Evolutionary conservation across 352 stramenopile species (phyloP), one percentile per base, ranked within the genome.

Genomic region (Globisporangium alternatum): DNA sequence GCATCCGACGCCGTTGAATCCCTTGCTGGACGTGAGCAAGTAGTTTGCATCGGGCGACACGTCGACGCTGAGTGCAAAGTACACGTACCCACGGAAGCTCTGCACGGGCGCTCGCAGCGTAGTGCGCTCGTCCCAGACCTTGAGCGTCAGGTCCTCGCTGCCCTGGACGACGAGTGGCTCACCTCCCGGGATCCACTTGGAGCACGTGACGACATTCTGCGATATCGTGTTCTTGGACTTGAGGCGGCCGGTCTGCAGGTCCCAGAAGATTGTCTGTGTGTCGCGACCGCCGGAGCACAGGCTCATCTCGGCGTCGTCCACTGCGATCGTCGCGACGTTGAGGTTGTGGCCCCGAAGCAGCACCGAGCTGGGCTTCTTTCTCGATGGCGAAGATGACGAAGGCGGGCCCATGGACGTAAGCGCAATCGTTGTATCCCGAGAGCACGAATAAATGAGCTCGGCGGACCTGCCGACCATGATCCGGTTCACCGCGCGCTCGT

Each of bases 151-250:
- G 60, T 96, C 88, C 66, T 96, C 86, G 60, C 86, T 93, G 31
- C 84, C 86, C 39, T 96, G 86, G 0, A 76, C 82, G 3, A 95
- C 74, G 1, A 94, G 60, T 3, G 72, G 59, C 53, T 91, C 81
- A 0, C 57, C 43, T n/a, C 43, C 21, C 10, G 86, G 80, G n/a
- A 94, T 41, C 86, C 83, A 95, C 54, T 85, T 89, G 21, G 81
- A 86, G 70, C 86, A 96, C 49, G 88, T 96, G 53, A 96, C 68
- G 15, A 96, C 83, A 37, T 96, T 96, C 72, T 91, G 83, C 19
- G 88, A 77, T 8, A 71, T 91, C 37, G 75, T 90, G 52, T 89
- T 93, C 56, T 85, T 89, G 13, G 67, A 61, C 33, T 76, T 75
- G 10, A 81, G 69, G 17, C 73, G 62, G 3, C 69, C 65, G 0